A percentile compares a stretch with the other conserved stretches of the same genome.
Conservation (phyloP, 352 stramenopile genomes). For the Lagenidium giganteum region DNA sequence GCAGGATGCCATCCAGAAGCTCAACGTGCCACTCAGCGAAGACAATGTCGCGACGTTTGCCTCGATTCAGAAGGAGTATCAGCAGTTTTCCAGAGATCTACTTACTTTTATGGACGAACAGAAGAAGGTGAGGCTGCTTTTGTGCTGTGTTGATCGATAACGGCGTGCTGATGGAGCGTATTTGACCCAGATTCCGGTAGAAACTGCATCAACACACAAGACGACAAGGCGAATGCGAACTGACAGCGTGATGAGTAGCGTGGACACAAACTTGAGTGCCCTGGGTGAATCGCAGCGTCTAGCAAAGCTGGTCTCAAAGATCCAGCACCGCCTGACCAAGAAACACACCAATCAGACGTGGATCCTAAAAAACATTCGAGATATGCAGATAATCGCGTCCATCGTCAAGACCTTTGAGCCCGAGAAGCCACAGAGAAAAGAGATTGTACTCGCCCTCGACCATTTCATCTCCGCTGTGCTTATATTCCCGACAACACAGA, state of each 20-base stretch:
- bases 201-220: constrained; percentile 12
- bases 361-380: constrained; percentile 56
- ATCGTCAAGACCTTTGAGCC: constrained; percentile 26
- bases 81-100: constrained; percentile 39
- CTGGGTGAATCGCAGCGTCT: constrained; percentile 19
- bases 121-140: constrained; percentile 21
- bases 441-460: constrained; percentile 58
- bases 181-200: constrained; percentile 26
- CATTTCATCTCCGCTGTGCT: constrained; percentile 69
- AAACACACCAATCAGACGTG: constrained; percentile 50
- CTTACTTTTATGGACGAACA: constrained; percentile 52
- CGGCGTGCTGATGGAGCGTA: background rate
- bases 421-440: constrained; percentile 39
- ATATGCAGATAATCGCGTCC: constrained; percentile 33
- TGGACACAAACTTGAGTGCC: constrained; percentile 1
- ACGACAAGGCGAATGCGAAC: constrained; percentile 8
- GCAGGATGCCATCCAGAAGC: constrained; percentile 50
- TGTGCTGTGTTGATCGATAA: background rate
- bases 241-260: constrained; percentile 24
- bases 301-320: constrained; percentile 37
- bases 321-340: constrained; percentile 61
- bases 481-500: constrained; percentile 24
- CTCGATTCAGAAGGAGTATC: constrained; percentile 51
- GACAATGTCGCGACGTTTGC: constrained; percentile 46
- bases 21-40: constrained; percentile 52